Conservation (phyloP, 768 basidiomycete genomes). For the Mycena olivaceomarginata region DNA sequence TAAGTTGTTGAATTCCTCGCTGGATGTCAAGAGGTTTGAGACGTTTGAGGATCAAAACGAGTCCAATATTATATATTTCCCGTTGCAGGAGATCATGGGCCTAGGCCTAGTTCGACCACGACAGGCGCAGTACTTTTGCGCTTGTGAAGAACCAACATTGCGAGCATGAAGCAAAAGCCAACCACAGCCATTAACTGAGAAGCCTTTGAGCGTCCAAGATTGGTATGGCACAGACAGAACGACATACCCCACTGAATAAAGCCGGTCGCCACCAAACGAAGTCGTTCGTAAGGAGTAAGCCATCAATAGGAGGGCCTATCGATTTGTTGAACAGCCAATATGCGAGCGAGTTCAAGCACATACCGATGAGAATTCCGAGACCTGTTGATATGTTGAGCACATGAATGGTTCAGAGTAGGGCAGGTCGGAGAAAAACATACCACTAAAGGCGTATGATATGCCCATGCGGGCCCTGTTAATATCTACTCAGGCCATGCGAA, state of each 20-base stretch:
- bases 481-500: slow-evolving; percentile 20
- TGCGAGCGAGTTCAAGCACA: neutral
- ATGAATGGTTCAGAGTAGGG: neutral
- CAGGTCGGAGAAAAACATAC: slow-evolving; percentile 1
- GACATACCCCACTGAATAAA: slow-evolving; percentile 69
- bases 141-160: slow-evolving; percentile 28
- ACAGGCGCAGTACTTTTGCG: slow-evolving; percentile 9
- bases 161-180: slow-evolving; percentile 28
- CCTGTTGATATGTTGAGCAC: neutral
- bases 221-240: neutral
- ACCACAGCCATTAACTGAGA: slow-evolving; percentile 26
- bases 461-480: slow-evolving; percentile 32
- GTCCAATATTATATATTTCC: neutral
- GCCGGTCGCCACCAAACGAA: slow-evolving; percentile 78
- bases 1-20: too few relatives aligned
- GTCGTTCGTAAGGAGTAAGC: slow-evolving; percentile 69
- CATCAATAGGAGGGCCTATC: slow-evolving; percentile 72
- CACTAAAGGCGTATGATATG: slow-evolving; percentile 33
- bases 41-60: too few relatives aligned
- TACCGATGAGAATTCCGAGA: slow-evolving; percentile 32
- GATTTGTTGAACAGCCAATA: neutral
- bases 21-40: too few relatives aligned
- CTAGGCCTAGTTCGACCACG: slow-evolving; percentile 23
- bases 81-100: neutral
- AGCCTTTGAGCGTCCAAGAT: neutral